Percentiles rank a stretch among this genome's conserved stretches.
Evolutionary conservation across 345 rosid genomes (phyloP).

Genomic region (Turnera subulata): DNA sequence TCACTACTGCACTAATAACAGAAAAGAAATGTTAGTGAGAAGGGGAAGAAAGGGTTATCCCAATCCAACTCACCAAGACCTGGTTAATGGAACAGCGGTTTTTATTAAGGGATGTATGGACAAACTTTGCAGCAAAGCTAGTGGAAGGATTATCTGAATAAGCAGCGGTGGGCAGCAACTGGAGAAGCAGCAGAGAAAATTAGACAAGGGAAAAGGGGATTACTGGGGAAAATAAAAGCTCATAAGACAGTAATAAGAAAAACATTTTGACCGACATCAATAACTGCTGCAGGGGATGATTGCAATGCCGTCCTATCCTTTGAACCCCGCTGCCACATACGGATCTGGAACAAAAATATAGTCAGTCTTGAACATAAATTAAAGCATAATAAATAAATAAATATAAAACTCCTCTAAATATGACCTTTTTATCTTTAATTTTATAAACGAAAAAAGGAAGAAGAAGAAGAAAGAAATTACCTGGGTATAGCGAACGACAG

Average conservation of each 20-base stretch:
- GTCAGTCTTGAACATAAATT: conserved; percentile 7
- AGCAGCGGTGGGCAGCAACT: conserved; percentile 86
- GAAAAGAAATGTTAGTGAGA: not conserved
- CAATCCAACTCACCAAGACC: conserved; percentile 58
- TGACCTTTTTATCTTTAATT: no score
- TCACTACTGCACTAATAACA: no score
- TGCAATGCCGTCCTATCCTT: conserved; percentile 75
- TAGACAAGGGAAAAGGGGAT: conserved; percentile 8
- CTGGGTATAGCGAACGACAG: conserved; percentile 87
- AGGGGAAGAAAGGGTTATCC: not conserved
- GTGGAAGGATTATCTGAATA: conserved; percentile 95
- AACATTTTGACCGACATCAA: conserved; percentile 48
- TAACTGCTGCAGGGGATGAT: conserved; percentile 88
- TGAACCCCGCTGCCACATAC: conserved; percentile 81
- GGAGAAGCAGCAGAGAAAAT: conserved; percentile 33
- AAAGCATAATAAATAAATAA: no score
- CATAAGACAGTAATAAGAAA: conserved; percentile 14
- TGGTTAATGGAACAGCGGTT: conserved; percentile 91
- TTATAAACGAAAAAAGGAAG: no score
- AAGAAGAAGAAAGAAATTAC: conserved; percentile 25
- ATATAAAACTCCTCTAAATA: not conserved
- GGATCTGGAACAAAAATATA: conserved; percentile 43
- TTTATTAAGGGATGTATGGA: conserved; percentile 91
- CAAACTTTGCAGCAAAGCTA: conserved; percentile 93
- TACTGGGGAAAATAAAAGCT: conserved; percentile 1